Evolutionary conservation across 306 rosid genomes (phyloP).

Genomic region (Geum urbanum): DNA sequence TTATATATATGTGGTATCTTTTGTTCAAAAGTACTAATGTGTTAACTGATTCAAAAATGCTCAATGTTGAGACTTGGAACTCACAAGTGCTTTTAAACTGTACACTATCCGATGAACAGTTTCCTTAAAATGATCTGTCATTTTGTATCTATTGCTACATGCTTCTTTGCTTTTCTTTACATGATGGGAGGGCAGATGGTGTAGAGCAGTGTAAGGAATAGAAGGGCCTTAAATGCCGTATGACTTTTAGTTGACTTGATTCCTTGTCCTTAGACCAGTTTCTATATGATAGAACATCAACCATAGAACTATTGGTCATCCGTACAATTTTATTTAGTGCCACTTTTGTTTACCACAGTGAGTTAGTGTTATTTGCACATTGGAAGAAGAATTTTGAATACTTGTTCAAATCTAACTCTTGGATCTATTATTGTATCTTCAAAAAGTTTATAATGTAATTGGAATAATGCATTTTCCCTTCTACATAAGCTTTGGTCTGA

Average conservation of each 20-base stretch:
- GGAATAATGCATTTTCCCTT: constrained; percentile 47
- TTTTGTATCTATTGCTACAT: neutral
- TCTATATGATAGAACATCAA: neutral
- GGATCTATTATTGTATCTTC: constrained; percentile 42
- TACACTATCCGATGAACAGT: neutral
- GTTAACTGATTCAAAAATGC: neutral
- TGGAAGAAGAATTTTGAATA: constrained; percentile 26
- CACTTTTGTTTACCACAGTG: neutral
- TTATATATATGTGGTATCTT: too few species aligned
- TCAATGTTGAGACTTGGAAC: neutral
- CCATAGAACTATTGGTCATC: neutral
- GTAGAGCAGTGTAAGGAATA: neutral
- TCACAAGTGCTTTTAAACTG: neutral
- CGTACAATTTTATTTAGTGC: neutral
- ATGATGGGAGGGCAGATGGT: neutral
- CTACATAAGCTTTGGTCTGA: constrained; percentile 47
- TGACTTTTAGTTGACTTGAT: neutral
- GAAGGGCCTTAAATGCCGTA: neutral
- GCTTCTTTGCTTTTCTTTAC: neutral
- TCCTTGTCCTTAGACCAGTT: neutral
- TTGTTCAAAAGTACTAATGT: neutral
- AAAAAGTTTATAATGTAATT: constrained; percentile 38
- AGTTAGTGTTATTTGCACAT: neutral
- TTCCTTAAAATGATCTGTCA: neutral
- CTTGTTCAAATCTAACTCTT: constrained; percentile 27